Conservation (phyloP, 2,329 filamentous ascomycete genomes). For the Aurifilum marmelostoma region DNA sequence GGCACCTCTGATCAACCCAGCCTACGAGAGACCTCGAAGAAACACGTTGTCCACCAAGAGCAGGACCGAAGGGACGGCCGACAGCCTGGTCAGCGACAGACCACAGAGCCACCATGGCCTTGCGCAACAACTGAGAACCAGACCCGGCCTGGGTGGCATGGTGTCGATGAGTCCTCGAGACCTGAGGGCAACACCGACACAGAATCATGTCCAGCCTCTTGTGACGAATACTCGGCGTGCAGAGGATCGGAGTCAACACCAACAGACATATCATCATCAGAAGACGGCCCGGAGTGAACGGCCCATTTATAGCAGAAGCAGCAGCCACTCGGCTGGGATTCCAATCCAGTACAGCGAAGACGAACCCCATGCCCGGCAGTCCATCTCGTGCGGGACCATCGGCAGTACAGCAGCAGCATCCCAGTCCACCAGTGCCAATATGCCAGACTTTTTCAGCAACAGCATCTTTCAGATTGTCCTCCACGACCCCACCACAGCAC, state of each 20-base stretch:
- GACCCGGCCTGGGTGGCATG: background rate
- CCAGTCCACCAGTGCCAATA: conserved; percentile 28
- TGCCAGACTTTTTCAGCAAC: conserved; percentile 46
- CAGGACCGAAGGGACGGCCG: conserved; percentile 1
- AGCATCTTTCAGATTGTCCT: conserved; percentile 47
- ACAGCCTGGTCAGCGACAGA: conserved; percentile 19
- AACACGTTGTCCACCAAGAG: conserved; percentile 4
- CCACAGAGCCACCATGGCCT: conserved; percentile 6
- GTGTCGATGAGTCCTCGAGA: conserved; percentile 12
- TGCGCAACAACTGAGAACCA: conserved; percentile 7
- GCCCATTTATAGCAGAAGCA: conserved; percentile 13
- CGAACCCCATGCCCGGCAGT: conserved; percentile 17
- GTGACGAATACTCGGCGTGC: background rate
- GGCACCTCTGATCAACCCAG: background rate
- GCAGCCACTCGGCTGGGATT: conserved; percentile 12
- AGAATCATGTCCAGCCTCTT: conserved; percentile 18
- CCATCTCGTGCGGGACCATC: conserved; percentile 18
- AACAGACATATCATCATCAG: background rate
- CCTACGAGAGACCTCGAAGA: background rate
- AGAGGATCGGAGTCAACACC: background rate
- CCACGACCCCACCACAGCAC: conserved; percentile 47
- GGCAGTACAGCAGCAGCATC: conserved; percentile 16
- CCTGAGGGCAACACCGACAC: conserved; percentile 22
- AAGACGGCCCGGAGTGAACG: conserved; percentile 17
- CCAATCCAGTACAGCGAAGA: conserved; percentile 25